Evolutionary conservation across 2,329 filamentous ascomycete species (phyloP), one percentile per base, ranked within the genome.

Genomic region (Bipolaris oryzae): DNA sequence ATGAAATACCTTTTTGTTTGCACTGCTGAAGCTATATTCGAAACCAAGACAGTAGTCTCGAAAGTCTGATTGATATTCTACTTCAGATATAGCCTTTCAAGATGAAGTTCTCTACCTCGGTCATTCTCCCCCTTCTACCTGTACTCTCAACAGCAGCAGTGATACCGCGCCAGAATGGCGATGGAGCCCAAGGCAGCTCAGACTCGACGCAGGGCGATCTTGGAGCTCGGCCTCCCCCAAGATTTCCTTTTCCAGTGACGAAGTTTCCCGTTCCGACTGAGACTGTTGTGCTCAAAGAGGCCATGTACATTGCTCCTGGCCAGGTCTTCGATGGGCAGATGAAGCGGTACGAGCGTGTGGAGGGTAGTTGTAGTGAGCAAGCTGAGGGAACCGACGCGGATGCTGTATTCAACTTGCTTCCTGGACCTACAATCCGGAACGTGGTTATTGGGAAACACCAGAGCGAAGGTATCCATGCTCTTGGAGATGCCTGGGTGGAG

Each of bases 401-500:
- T 53, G 57, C 66, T 46, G 66, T 69, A 1, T 69, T 69, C 51
- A 69, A 69, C 45, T 53, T 69, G 5, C 42, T 69, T 31, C 54
- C 63, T 28, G 66, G 64, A 5, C 50, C 64, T 7, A 69, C 66
- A 0, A 69, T 69, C 39, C 57, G 52, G 42, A 67, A 68, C 9
- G 66, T 68, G 11, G 54, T 69, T 13, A 67, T 69, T 53, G 66
- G 66, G n/a, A 62, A 69, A 53, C 66, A 69, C 33, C 66, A 69
- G 42, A 62, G 63, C 2, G 66, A 69, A 31, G 66, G 66, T 2
- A 69, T 69, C 13, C 66, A 69, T 41, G 66, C 64, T 5, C 50
- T 69, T 7, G 66, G 66, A 23, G 66, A 69, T 53, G 66, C 66
- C 6, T 69, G 66, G 66, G 66, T 69, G n/a, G 66, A 69, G 46